Base-by-base conservation (phyloP, 352 stramenopile species). In the Albugo candida region DNA sequence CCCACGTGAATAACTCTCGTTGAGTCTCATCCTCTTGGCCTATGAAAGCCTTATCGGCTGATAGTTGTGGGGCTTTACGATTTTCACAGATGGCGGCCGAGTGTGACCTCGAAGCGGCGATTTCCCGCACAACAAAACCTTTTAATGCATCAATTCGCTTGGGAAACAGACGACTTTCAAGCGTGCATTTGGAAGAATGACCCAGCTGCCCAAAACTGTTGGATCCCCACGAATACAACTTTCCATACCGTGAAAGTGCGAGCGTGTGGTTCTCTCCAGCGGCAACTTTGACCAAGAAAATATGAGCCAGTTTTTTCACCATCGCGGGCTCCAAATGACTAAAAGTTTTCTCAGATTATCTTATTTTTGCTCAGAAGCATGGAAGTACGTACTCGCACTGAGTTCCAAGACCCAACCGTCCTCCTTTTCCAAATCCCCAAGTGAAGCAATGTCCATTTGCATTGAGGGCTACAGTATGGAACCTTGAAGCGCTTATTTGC, bases 341-440 rank as follows among this genome's bases (percentile, higher is more conserved):
- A 57, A 10, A 36, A 14, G 24, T 10, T 31, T 31, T 3, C 3
- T 31, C 24, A 31, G 24, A 31, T 3, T 8, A 31, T 31, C 24
- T 3, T 10, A 8, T 31, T 8, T 36, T 1, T 17, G 8, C 4
- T 11, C 2, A 12, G 48, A 17, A 4, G 41, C 49, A 20, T 24
- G 13, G 24, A 2, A 27, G 36, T 19, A 62, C 67, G 40, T 68
- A 84, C 70, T 89, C 76, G 37, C 79, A 86, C 34, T 89, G 73
- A 5, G 66, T 78, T 49, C 73, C 76, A 0, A 68, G 82, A 24
- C 76, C 76, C 20, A 89, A 57, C 0, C 76, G 71, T 1, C 76
- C 76, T 14, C 76, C 76, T 52, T 86, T 86, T 38, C 76, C 73
- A 52, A 89, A 89, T 34, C 76, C 76, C 76, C 76, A 89, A 13